These are phyloP conservation scores for Sarcomyxa edulis DNA, from an alignment of 768 basidiomycete genomes.

Conservation along the genomic window DNA sequence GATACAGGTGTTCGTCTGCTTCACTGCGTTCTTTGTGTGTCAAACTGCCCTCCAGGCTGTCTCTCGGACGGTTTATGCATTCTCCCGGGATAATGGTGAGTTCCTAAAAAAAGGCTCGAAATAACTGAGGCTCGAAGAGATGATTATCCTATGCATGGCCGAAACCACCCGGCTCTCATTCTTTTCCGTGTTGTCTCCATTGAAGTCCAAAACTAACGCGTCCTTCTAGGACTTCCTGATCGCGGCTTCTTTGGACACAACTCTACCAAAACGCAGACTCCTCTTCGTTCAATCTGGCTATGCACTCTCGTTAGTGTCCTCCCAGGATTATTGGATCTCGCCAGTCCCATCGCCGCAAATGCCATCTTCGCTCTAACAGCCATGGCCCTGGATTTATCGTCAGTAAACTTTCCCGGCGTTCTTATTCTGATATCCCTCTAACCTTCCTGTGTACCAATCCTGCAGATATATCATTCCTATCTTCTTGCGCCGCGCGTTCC, in stretches of 20 bases:
- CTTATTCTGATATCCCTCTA: too few species aligned
- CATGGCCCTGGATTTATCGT: conserved; percentile 64
- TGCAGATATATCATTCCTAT: conserved; percentile 87
- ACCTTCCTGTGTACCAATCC: too few species aligned
- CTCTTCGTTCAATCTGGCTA: conserved; percentile 73
- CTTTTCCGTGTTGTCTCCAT: too few species aligned
- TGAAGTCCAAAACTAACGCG: background rate
- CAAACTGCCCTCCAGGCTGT: conserved; percentile 80
- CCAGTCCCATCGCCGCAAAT: conserved; percentile 69
- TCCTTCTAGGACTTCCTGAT: conserved; percentile 61
- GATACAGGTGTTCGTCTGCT: conserved; percentile 61
- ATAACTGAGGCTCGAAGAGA: too few species aligned
- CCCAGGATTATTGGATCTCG: conserved; percentile 71
- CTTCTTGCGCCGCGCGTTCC: conserved; percentile 61
- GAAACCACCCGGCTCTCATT: too few species aligned
- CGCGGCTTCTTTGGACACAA: conserved; percentile 71
- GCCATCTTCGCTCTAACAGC: conserved; percentile 82
- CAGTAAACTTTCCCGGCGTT: too few species aligned
- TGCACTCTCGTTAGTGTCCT: conserved; percentile 63
- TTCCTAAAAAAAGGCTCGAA: background rate
- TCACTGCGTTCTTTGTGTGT: conserved; percentile 84
- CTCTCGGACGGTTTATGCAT: conserved; percentile 79
- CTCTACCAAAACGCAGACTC: conserved; percentile 60
- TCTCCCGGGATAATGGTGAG: conserved; percentile 72
- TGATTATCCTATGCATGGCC: too few species aligned